Conservation (phyloP, 1,139 yeast genomes). For the Blastobotrys raffinosifermentans region DNA sequence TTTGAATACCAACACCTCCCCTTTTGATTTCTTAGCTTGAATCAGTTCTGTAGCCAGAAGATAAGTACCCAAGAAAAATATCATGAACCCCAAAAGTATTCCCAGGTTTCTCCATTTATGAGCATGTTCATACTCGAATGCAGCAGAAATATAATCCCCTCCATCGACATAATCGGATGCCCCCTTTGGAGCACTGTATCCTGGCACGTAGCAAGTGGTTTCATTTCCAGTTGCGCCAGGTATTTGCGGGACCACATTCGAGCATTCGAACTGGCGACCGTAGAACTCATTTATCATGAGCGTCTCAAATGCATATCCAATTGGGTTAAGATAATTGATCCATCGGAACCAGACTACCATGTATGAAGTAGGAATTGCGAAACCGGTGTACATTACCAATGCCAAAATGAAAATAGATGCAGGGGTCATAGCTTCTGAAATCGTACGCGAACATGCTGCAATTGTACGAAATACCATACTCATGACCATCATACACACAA, state of each 20-base stretch:
- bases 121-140: constrained; percentile 45
- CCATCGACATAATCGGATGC: constrained; percentile 49
- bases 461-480: constrained; percentile 66
- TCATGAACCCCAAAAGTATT: constrained; percentile 50
- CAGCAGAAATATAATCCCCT: constrained; percentile 43
- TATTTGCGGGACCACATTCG: constrained; percentile 47
- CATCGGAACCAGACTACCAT: constrained; percentile 78
- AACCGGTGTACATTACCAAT: constrained; percentile 68
- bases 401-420: constrained; percentile 58
- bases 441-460: constrained; percentile 56
- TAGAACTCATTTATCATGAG: constrained; percentile 60
- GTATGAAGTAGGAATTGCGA: constrained; percentile 58
- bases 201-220: constrained; percentile 59
- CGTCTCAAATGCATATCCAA: constrained; percentile 63
- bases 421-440: constrained; percentile 71
- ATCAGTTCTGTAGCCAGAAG: constrained; percentile 55
- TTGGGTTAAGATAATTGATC: constrained; percentile 69
- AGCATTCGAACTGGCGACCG: constrained; percentile 41
- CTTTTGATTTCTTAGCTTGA: constrained; percentile 74
- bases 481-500: constrained; percentile 55
- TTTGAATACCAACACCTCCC: constrained; percentile 71
- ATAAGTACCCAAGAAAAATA: constrained; percentile 53
- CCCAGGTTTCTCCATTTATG: constrained; percentile 88
- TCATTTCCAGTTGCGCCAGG: constrained; percentile 35
- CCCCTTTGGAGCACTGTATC: constrained; percentile 40